phyloP scores from a whole-genome alignment of 768 basidiomycete genomes.

The Hirschioporus abietinus region DNA sequence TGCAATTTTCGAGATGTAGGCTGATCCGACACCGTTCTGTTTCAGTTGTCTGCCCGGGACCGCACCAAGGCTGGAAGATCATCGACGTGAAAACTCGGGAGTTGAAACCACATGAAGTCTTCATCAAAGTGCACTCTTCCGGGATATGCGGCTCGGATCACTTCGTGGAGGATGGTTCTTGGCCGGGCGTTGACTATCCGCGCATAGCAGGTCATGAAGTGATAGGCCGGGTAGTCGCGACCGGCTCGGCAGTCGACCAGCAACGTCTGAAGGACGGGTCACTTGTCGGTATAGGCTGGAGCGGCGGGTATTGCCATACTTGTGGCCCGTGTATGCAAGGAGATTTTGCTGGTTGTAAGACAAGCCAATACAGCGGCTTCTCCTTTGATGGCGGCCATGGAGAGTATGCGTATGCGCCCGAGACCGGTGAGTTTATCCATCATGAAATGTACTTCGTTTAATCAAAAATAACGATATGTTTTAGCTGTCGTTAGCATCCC shows the following conservation, averaged over 20 bases:
- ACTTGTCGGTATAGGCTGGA: constrained; percentile 27
- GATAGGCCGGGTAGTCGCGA: constrained; percentile 21
- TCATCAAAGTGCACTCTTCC: constrained; percentile 23
- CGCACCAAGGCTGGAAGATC: constrained; percentile 7
- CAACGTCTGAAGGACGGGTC: constrained; percentile 21
- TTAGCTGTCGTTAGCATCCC: constrained; percentile 20
- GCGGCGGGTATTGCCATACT: constrained; percentile 21
- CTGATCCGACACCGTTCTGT: neutral
- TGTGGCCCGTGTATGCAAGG: constrained; percentile 22
- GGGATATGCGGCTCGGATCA: constrained; percentile 22
- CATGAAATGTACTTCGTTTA: neutral
- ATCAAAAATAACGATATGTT: neutral
- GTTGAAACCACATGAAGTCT: constrained; percentile 13
- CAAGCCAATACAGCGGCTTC: constrained; percentile 19
- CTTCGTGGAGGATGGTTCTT: constrained; percentile 13
- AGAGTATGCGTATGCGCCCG: constrained; percentile 14
- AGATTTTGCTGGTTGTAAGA: constrained; percentile 21
- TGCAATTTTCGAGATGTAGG: neutral
- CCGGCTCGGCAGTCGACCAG: constrained; percentile 14
- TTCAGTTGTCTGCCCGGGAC: constrained; percentile 4
- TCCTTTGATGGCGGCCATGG: constrained; percentile 13
- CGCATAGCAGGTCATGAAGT: constrained; percentile 25
- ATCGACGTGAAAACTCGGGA: constrained; percentile 5
- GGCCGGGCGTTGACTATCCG: constrained; percentile 15
- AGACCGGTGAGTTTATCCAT: constrained; percentile 11